Evolutionary conservation across 345 rosid species (phyloP).

Genomic region (Rhizophora apiculata): DNA sequence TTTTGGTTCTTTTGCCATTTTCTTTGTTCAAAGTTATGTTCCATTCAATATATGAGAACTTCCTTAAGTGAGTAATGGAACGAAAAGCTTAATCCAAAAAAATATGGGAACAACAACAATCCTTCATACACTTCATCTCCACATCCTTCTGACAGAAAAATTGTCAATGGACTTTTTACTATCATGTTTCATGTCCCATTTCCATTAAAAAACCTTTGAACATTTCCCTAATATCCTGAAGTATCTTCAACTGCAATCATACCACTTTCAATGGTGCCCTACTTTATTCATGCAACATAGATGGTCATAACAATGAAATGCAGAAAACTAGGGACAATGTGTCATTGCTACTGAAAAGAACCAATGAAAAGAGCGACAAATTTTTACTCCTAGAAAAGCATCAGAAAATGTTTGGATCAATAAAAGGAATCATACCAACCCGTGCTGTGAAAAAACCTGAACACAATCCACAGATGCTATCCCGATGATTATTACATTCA

Average conservation of each 20-base stretch:
- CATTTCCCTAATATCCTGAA: background rate
- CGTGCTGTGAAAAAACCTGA: constrained; percentile 82
- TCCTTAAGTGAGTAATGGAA: too few relatives aligned
- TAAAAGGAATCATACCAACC: constrained; percentile 52
- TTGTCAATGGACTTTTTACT: too few relatives aligned
- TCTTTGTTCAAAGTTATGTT: too few relatives aligned
- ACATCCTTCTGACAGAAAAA: too few relatives aligned
- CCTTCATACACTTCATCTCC: too few relatives aligned
- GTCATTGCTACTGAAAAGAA: background rate
- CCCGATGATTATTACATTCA: constrained; percentile 80
- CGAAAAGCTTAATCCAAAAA: too few relatives aligned
- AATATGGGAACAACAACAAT: too few relatives aligned
- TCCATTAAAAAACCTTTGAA: background rate
- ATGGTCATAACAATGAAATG: background rate
- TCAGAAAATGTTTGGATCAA: background rate
- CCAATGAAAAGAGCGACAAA: background rate
- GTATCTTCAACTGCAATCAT: background rate
- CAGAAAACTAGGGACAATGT: background rate
- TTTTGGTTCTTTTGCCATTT: too few relatives aligned
- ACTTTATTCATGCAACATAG: too few relatives aligned
- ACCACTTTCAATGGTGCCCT: too few relatives aligned
- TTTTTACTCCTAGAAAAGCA: constrained; percentile 5
- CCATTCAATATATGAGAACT: too few relatives aligned
- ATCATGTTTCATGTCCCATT: too few relatives aligned
- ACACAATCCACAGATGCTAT: constrained; percentile 82